These are phyloP conservation scores for Monotropa hypopitys DNA, from an alignment of 179 eudicot species.

Conservation along the genomic window DNA sequence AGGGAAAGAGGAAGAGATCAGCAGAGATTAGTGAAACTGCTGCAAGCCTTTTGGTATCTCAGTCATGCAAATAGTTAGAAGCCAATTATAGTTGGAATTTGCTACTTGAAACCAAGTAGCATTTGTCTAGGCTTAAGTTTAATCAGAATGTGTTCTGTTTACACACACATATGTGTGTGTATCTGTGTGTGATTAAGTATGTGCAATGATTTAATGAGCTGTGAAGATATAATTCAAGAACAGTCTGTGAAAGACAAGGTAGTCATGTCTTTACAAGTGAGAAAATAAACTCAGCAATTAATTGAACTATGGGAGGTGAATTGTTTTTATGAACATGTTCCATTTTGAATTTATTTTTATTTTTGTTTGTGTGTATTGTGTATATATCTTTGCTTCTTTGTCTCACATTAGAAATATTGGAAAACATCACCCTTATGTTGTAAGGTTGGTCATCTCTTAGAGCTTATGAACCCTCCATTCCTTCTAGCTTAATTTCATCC, in stretches of 20 bases:
- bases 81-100: not conserved
- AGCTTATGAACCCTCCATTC: too few species aligned
- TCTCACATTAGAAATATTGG: too few species aligned
- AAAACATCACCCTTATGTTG: too few species aligned
- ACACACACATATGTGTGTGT: not conserved
- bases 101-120: not conserved
- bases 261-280: not conserved
- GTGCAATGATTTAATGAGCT: not conserved
- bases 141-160: not conserved
- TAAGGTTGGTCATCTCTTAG: too few species aligned
- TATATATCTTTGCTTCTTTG: too few species aligned
- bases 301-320: too few species aligned
- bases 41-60: slow-evolving; percentile 26
- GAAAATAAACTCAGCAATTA: not conserved
- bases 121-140: not conserved
- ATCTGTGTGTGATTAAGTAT: not conserved
- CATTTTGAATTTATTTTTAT: too few species aligned
- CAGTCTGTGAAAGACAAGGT: not conserved
- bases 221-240: not conserved
- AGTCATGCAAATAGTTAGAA: slow-evolving; percentile 26
- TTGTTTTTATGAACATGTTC: too few species aligned
- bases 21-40: slow-evolving; percentile 18
- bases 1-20: slow-evolving; percentile 29
- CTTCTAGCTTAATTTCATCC: too few species aligned
- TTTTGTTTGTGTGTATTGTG: too few species aligned